These are phyloP conservation scores for Codiaeum variegatum DNA, from an alignment of 441 rosid species.

Conservation along the genomic window DNA sequence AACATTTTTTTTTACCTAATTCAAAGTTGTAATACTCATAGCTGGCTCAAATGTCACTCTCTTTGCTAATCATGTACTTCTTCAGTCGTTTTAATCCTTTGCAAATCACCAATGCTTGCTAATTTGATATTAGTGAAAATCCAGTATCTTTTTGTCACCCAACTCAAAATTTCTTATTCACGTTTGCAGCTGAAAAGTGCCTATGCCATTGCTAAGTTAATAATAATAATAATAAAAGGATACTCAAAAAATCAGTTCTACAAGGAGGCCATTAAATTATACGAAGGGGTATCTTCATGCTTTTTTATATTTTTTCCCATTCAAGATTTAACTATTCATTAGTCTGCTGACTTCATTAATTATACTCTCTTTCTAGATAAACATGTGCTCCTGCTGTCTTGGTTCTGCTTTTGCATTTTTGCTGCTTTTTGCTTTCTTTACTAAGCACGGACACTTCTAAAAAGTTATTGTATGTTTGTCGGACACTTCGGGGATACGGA, in stretches of 20 bases:
- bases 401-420: constrained; percentile 9
- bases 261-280: constrained; percentile 61
- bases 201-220: constrained; percentile 74
- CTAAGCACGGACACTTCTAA: no score
- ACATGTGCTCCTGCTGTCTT: constrained; percentile 23
- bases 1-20: no score
- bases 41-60: no score
- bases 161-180: constrained; percentile 17
- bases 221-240: no score
- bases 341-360: not conserved
- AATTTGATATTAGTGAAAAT: not conserved
- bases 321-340: not conserved
- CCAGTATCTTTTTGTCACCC: not conserved
- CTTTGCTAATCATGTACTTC: no score
- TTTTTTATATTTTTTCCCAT: not conserved
- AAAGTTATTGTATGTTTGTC: no score
- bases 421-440: constrained; percentile 6
- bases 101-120: no score
- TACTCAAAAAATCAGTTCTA: constrained; percentile 75
- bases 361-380: constrained; percentile 49
- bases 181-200: constrained; percentile 76
- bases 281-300: constrained; percentile 57
- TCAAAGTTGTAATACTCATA: no score
- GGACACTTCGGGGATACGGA: no score
- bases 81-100: no score